phyloP scores from a whole-genome alignment of 176 grass and related monocot genomes.

The Tillandsia fasciculata region DNA sequence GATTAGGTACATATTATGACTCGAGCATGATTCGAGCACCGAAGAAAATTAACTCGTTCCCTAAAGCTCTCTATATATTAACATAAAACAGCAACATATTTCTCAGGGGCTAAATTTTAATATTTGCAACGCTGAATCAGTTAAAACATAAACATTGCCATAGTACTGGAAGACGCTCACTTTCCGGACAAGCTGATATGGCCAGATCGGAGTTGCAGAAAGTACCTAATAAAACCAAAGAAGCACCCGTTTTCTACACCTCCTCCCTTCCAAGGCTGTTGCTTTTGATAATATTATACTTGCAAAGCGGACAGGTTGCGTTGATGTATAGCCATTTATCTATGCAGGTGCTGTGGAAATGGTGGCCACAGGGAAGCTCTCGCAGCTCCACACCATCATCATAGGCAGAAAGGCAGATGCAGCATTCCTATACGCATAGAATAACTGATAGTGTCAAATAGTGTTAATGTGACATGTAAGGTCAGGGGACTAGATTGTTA shows the following conservation, averaged over 20 bases:
- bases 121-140: neutral
- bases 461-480: neutral
- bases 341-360: constrained; percentile 40
- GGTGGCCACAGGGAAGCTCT: constrained; percentile 37
- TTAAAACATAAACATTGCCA: neutral
- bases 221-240: constrained; percentile 12
- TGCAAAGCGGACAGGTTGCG: constrained; percentile 47
- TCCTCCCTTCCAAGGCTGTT: constrained; percentile 17
- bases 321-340: constrained; percentile 48
- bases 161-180: neutral
- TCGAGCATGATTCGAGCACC: too few species aligned
- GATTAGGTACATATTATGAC: too few species aligned
- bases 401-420: constrained; percentile 42
- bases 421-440: constrained; percentile 30
- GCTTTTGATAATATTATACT: constrained; percentile 29
- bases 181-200: neutral
- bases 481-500: neutral
- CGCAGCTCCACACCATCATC: constrained; percentile 33
- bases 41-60: too few species aligned
- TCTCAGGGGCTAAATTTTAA: neutral
- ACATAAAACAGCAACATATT: neutral
- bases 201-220: constrained; percentile 4
- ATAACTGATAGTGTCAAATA: neutral
- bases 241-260: neutral
- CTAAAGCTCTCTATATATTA: too few species aligned